Evolutionary conservation across 768 basidiomycete species (phyloP).

Genomic region (Leccinum boreale): DNA sequence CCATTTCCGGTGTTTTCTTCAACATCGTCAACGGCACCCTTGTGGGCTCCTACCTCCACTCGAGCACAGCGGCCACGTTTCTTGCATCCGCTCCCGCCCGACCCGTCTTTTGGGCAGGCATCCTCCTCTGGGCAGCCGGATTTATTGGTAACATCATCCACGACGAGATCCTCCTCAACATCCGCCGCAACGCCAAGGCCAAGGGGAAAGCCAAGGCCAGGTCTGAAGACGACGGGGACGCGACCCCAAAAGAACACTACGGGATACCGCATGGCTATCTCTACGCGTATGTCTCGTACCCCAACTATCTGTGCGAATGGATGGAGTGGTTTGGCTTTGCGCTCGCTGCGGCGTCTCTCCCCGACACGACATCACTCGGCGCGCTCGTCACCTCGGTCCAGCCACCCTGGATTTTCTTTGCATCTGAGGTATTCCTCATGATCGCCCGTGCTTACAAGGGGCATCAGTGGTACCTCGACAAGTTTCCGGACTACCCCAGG

Average conservation of each 20-base stretch:
- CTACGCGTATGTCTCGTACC: slow-evolving; percentile 79
- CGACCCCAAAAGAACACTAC: slow-evolving; percentile 50
- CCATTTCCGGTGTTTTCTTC: slow-evolving; percentile 54
- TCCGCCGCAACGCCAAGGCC: slow-evolving; percentile 61
- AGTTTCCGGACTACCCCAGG: slow-evolving; percentile 79
- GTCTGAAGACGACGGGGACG: slow-evolving; percentile 24
- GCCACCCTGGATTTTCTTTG: slow-evolving; percentile 80
- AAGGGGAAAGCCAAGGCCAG: slow-evolving; percentile 31
- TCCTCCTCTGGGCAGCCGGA: slow-evolving; percentile 67
- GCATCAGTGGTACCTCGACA: slow-evolving; percentile 80
- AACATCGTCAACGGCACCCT: slow-evolving; percentile 72
- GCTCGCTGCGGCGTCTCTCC: slow-evolving; percentile 62
- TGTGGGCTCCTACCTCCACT: slow-evolving; percentile 68
- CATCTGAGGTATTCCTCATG: slow-evolving; percentile 75
- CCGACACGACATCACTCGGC: slow-evolving; percentile 32
- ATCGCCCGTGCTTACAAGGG: slow-evolving; percentile 76
- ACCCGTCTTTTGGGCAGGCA: slow-evolving; percentile 58
- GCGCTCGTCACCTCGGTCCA: slow-evolving; percentile 42
- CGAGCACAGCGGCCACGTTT: slow-evolving; percentile 46
- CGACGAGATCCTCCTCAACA: slow-evolving; percentile 84
- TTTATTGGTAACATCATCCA: slow-evolving; percentile 80
- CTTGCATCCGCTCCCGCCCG: slow-evolving; percentile 33
- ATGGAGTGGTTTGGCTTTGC: slow-evolving; percentile 90
- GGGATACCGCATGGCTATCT: slow-evolving; percentile 78
- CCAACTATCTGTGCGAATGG: slow-evolving; percentile 96